Evolutionary conservation across 441 rosid species (phyloP), one percentile per base, ranked within the genome.

Genomic region (Iberis amara): DNA sequence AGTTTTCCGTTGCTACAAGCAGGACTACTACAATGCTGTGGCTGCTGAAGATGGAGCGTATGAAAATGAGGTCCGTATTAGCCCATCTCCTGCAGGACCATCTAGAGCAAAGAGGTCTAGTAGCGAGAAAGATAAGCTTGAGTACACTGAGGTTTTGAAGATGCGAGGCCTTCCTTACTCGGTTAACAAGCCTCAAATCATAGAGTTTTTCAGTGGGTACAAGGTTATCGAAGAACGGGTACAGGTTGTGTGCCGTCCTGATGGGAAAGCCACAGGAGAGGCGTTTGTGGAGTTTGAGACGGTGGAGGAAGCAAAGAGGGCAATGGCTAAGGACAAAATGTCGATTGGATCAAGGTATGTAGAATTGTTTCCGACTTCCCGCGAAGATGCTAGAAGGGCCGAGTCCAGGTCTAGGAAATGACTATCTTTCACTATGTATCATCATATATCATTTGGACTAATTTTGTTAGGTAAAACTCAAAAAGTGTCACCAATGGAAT

Each of bases 201-300:
- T 75, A 5, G 88, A 83, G 11, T 86, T 89, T 64, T 89, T 86
- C 53, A 64, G 57, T 51, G 94, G 79, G 30, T 86, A 58, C 75
- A 72, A 71, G 51, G 60, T 89, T n/a, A 62, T 73, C 4, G 82
- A 81, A 65, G 90, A 73, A 2, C 69, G 74, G 73, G 57, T 79
- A 56, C 94, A 81, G 47, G 79, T 89, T 14, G 95, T 90, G 13
- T 89, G 88, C 69, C 82, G 94, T 35, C 83, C 90, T 4, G 95
- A 86, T 66, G 97, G 97, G 59, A 86, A 81, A 66, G 89, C 97
- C 68, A 89, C 95, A 0, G 95, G 97, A 23, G 94, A 89, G 69
- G 95, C 95, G 7, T 89, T 62, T 57, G 96, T 81, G 52, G 95
- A 81, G 77, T 89, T 89, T 70, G 68, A 62, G 53, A 78, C 92